Evolutionary conservation across 306 rosid species (phyloP), one percentile per base, ranked within the genome.

Genomic region (Malus asiatica): DNA sequence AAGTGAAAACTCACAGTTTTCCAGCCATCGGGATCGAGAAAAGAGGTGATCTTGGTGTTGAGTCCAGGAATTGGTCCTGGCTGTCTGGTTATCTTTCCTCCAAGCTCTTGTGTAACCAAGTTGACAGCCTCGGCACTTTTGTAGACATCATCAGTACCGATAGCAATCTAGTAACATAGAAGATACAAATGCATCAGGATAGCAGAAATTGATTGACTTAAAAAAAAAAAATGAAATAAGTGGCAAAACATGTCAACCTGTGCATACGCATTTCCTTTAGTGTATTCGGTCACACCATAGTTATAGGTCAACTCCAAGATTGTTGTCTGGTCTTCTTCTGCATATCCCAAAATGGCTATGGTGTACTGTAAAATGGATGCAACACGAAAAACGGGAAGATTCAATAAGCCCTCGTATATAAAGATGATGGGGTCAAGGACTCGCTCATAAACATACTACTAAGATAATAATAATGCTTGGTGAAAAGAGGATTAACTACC

Each of bases 11-110:
- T 86, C 81, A 95, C 99, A 66, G 97, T 92, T 85, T 95, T 95
- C 99, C 99, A 92, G 64, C 98, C 98, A 88, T 95, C 98, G 32
- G 97, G 97, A 77, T 95, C 97, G 62, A 95, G 77, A 86, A 95
- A 95, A 82, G 97, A 59, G 71, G 87, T 78, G 64, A 95, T 90
- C 80, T 95, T 95, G 77, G 98, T 95, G 89, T 88, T 90, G 64
- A 95, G 23, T 66, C 98, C 97, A 8, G 97, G 96, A 76, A 89
- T 81, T 33, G 98, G 92, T 73, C 98, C 98, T 30, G 98, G 86
- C 75, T 89, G 91, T 72, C 96, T 87, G 60, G 97, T 89, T 73
- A 95, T 87, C 92, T 95, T 95, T 67, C 98, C 98, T 77, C 98
- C 98, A 71, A 95, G 86, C 83, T 95, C 98, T 84, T 90, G 89